Evolutionary conservation across 2,329 filamentous ascomycete genomes (phyloP).

Genomic region (Sclerotinia minor): DNA sequence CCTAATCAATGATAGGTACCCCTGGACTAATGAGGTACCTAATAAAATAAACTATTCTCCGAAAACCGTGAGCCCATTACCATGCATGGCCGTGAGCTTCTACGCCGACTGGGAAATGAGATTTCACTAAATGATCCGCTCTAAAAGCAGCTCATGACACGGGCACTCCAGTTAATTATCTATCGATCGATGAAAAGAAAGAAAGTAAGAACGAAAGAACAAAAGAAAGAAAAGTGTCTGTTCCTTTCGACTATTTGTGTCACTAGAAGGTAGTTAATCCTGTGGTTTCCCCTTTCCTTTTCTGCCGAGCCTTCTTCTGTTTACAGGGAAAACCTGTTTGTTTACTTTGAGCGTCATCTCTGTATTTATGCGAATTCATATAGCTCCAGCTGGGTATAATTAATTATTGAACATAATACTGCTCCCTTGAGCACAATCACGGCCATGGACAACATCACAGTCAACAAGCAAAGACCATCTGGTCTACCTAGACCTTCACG

Average conservation of each 20-base stretch:
- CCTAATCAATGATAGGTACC: conserved; percentile 4
- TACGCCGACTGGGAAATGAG: conserved; percentile 16
- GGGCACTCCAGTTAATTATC: conserved; percentile 22
- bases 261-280: background rate
- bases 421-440: conserved; percentile 14
- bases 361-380: background rate
- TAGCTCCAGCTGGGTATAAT: conserved; percentile 23
- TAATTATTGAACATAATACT: conserved; percentile 25
- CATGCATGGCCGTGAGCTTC: background rate
- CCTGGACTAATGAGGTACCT: background rate
- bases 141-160: conserved; percentile 18
- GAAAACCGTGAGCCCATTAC: background rate
- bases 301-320: background rate
- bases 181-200: background rate
- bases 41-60: conserved; percentile 8
- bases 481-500: conserved; percentile 54
- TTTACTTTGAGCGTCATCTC: conserved; percentile 11
- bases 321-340: conserved; percentile 12
- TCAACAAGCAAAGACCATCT: conserved; percentile 32
- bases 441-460: conserved; percentile 38
- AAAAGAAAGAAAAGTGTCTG: conserved; percentile 15
- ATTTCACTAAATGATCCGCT: conserved; percentile 9
- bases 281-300: conserved; percentile 9
- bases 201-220: background rate
- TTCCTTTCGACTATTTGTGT: background rate